phyloP scores from a whole-genome alignment of 768 basidiomycete genomes.

The Nidularia pulvinata region DNA sequence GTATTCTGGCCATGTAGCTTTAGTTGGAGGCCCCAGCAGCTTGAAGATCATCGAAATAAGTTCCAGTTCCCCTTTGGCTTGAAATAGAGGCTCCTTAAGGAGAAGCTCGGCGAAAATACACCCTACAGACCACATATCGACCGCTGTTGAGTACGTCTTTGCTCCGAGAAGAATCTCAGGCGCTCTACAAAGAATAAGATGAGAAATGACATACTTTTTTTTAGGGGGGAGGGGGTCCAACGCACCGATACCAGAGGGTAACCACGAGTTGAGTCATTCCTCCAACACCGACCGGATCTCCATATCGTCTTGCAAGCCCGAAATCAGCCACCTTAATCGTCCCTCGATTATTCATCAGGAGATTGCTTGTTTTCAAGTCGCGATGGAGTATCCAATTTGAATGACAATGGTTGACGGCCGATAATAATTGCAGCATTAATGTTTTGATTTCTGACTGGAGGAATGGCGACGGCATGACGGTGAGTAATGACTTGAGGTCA shows the following conservation, averaged over 20 bases:
- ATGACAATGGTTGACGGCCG: slow-evolving; percentile 93
- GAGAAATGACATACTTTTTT: slow-evolving; percentile 6
- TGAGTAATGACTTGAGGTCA: slow-evolving; percentile 95
- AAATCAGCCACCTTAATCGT: slow-evolving; percentile 99
- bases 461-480: slow-evolving; percentile 95
- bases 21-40: slow-evolving; percentile 91
- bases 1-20: slow-evolving; percentile 86
- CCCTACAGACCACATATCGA: slow-evolving; percentile 99
- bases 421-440: slow-evolving; percentile 88
- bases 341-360: slow-evolving; percentile 98
- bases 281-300: slow-evolving; percentile 95
- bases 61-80: slow-evolving; percentile 94
- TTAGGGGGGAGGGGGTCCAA: not conserved
- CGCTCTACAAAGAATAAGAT: slow-evolving; percentile 50
- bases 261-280: slow-evolving; percentile 98
- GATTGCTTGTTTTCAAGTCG: slow-evolving; percentile 96
- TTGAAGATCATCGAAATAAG: slow-evolving; percentile 94
- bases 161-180: slow-evolving; percentile 96
- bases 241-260: slow-evolving; percentile 96
- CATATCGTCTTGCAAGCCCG: slow-evolving; percentile 93
- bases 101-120: slow-evolving; percentile 98
- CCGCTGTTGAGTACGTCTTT: slow-evolving; percentile 90
- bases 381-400: slow-evolving; percentile 98
- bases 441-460: slow-evolving; percentile 99
- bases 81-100: slow-evolving; percentile 95